phyloP scores from a whole-genome alignment of 441 rosid genomes.

The Flueggea neowawraea region DNA sequence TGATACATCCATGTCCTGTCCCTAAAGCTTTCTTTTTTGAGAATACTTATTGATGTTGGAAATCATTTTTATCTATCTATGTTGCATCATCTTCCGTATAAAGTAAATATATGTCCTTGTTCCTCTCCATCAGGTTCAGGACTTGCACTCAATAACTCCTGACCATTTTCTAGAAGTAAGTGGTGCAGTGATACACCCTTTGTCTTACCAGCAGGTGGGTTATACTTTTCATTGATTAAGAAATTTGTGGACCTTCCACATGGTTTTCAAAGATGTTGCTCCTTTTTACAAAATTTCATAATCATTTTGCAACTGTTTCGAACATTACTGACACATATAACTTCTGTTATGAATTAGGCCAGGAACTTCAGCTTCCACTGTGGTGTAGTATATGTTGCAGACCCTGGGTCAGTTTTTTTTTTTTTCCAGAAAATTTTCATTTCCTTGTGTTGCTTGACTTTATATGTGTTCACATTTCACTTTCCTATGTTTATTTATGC shows the following conservation, averaged over 20 bases:
- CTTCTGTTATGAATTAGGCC: conserved; percentile 56
- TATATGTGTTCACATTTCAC: not conserved
- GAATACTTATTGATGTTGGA: too few species aligned
- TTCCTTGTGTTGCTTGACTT: not conserved
- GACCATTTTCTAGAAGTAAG: conserved; percentile 89
- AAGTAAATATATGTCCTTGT: too few species aligned
- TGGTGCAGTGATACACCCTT: conserved; percentile 90
- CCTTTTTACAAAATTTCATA: too few species aligned
- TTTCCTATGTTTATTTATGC: not conserved
- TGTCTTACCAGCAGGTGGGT: conserved; percentile 96
- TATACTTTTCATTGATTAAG: not conserved
- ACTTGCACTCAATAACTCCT: conserved; percentile 91
- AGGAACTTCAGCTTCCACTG: conserved; percentile 93
- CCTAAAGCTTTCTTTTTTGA: too few species aligned
- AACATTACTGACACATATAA: conserved; percentile 4
- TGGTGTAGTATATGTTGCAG: conserved; percentile 91
- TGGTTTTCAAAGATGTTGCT: not conserved
- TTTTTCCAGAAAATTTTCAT: not conserved
- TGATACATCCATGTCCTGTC: too few species aligned
- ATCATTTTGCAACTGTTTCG: not conserved
- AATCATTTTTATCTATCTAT: too few species aligned
- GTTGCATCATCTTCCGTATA: too few species aligned
- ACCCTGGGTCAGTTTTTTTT: conserved; percentile 61
- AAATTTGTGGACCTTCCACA: not conserved
- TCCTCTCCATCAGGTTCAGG: conserved; percentile 56